phyloP scores from a whole-genome alignment of 2,329 filamentous ascomycete genomes.

The Tympanopsis confertula region DNA sequence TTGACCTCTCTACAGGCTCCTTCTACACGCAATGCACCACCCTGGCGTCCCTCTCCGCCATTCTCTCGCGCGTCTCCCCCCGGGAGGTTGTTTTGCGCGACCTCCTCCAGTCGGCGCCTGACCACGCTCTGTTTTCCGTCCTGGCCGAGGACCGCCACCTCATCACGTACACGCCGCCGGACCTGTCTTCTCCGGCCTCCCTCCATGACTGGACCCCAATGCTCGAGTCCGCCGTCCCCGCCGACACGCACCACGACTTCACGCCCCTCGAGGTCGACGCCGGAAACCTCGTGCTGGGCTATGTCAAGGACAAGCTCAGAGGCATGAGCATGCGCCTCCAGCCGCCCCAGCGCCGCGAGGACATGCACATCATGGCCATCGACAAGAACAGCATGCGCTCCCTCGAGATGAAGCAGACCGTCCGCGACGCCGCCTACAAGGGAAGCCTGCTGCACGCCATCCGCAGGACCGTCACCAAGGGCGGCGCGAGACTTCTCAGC shows the following conservation, averaged over 20 bases:
- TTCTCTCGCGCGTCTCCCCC: constrained; percentile 71
- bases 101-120: constrained; percentile 40
- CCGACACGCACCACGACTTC: constrained; percentile 42
- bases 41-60: constrained; percentile 62
- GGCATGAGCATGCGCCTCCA: constrained; percentile 73
- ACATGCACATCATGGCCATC: constrained; percentile 72
- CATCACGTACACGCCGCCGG: constrained; percentile 56
- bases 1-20: constrained; percentile 88
- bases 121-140: constrained; percentile 52
- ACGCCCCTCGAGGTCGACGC: constrained; percentile 60
- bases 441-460: constrained; percentile 87
- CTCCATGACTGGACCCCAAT: constrained; percentile 62
- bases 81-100: constrained; percentile 74
- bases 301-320: constrained; percentile 68
- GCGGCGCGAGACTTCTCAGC: constrained; percentile 72
- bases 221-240: constrained; percentile 61
- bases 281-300: constrained; percentile 71
- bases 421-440: constrained; percentile 65
- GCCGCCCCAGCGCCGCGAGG: constrained; percentile 64
- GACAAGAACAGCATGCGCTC: constrained; percentile 85
- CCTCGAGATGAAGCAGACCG: constrained; percentile 77
- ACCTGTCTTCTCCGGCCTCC: constrained; percentile 22
- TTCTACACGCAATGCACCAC: constrained; percentile 77
- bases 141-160: constrained; percentile 66
- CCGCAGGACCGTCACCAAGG: constrained; percentile 79